Percentiles rank a stretch among this genome's conserved stretches.
Evolutionary conservation across 257 asterid genomes (phyloP).

Genomic region (Fraxinus cuspidata): DNA sequence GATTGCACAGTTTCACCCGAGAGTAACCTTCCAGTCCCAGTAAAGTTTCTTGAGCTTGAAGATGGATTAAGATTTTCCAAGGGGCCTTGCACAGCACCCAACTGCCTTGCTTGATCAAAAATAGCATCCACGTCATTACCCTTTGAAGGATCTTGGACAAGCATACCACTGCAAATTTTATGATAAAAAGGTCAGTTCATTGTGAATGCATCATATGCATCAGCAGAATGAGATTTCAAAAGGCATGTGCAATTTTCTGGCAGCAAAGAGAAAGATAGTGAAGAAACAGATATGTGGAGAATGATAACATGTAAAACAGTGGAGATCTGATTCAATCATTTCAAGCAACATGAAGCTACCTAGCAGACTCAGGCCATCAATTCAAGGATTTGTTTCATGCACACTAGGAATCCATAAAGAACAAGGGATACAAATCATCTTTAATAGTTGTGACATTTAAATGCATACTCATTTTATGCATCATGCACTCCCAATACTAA

Average conservation of each 20-base stretch:
- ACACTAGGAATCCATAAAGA: background rate
- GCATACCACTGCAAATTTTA: slow-evolving; percentile 74
- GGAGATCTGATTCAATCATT: background rate
- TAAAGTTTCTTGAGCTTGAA: slow-evolving; percentile 76
- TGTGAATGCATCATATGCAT: background rate
- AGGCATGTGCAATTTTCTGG: background rate
- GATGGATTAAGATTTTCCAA: slow-evolving; percentile 60
- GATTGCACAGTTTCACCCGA: slow-evolving; percentile 65
- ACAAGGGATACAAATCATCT: background rate
- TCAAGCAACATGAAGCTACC: background rate
- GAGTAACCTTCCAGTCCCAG: slow-evolving; percentile 84
- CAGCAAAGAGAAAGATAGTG: background rate
- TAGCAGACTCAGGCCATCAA: background rate
- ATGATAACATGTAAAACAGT: background rate
- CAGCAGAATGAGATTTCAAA: background rate
- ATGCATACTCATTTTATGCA: background rate
- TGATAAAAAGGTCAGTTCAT: slow-evolving; percentile 17
- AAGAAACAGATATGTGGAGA: background rate
- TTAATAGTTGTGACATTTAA: background rate
- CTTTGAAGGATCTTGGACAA: slow-evolving; percentile 58
- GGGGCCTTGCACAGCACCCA: slow-evolving; percentile 73
- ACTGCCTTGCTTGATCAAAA: slow-evolving; percentile 56
- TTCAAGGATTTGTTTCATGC: background rate
- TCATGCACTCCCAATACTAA: background rate
- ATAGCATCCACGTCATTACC: slow-evolving; percentile 49